Conservation (phyloP, 2,329 filamentous ascomycete genomes). For the Leptographium procerum region DNA sequence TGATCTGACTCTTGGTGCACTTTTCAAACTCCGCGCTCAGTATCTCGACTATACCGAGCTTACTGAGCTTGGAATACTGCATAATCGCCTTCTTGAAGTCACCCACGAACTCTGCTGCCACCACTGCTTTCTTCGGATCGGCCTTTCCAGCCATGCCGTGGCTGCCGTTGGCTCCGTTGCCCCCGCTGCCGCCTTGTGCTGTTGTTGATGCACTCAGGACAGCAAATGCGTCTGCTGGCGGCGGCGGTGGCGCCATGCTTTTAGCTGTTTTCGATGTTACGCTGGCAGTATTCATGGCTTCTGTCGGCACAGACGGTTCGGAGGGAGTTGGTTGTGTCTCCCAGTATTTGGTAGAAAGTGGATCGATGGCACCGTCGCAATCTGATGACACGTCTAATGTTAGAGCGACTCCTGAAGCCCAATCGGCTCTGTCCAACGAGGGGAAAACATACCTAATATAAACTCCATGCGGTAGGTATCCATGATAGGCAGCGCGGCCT, state of each 20-base stretch:
- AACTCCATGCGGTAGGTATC: slow-evolving; percentile 62
- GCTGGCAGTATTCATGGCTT: neutral
- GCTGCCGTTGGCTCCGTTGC: neutral
- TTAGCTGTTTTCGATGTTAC: slow-evolving; percentile 4
- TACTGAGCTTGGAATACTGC: slow-evolving; percentile 47
- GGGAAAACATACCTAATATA: slow-evolving; percentile 47
- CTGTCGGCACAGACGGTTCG: neutral
- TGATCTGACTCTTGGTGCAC: slow-evolving; percentile 58
- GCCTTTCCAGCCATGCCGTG: neutral
- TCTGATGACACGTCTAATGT: slow-evolving; percentile 21
- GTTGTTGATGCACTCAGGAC: slow-evolving; percentile 3
- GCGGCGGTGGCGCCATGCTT: slow-evolving; percentile 13
- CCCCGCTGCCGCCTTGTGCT: neutral
- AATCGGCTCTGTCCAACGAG: neutral
- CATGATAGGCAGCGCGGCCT: slow-evolving; percentile 36
- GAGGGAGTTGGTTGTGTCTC: slow-evolving; percentile 18
- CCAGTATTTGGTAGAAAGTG: slow-evolving; percentile 80
- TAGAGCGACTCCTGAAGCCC: neutral
- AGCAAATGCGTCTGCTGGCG: slow-evolving; percentile 13
- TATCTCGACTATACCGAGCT: slow-evolving; percentile 62
- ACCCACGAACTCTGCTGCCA: slow-evolving; percentile 48
- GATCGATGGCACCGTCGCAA: slow-evolving; percentile 56
- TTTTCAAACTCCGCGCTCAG: slow-evolving; percentile 65
- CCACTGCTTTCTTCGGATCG: slow-evolving; percentile 22
- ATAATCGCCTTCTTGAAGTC: slow-evolving; percentile 60